These are phyloP conservation scores for Hyaloscypha bicolor DNA, from an alignment of 495 filamentous ascomycete genomes.

Conservation along the genomic window DNA sequence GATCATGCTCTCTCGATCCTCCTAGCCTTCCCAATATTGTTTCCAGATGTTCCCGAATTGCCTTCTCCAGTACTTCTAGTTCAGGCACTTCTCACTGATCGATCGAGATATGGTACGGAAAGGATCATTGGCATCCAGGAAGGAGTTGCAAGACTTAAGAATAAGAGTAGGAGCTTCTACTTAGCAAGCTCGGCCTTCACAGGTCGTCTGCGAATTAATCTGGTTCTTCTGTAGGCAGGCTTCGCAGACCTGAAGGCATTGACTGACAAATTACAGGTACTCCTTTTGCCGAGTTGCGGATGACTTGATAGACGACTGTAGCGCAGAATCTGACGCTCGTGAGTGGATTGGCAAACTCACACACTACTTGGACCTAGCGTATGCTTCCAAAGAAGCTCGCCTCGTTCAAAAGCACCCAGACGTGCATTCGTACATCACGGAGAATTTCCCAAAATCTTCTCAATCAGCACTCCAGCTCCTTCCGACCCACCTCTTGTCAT, in stretches of 20 bases:
- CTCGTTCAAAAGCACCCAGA: constrained; percentile 20
- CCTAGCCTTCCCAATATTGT: constrained; percentile 53
- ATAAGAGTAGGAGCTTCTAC: constrained; percentile 70
- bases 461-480: constrained; percentile 54
- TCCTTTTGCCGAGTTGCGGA: constrained; percentile 73
- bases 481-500: constrained; percentile 53
- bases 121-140: constrained; percentile 57
- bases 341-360: constrained; percentile 54
- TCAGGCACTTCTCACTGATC: constrained; percentile 45
- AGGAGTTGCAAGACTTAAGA: constrained; percentile 51
- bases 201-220: constrained; percentile 63
- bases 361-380: constrained; percentile 49
- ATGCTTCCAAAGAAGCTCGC: constrained; percentile 28
- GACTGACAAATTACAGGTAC: constrained; percentile 45
- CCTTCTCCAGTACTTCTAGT: constrained; percentile 50
- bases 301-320: constrained; percentile 65
- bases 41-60: constrained; percentile 40
- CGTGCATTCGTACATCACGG: constrained; percentile 37
- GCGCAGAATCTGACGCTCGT: constrained; percentile 44
- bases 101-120: constrained; percentile 48
- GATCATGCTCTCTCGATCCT: constrained; percentile 63
- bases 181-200: constrained; percentile 65
- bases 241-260: not conserved
- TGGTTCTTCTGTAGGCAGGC: constrained; percentile 55
- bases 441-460: constrained; percentile 49